These are phyloP conservation scores for Eimeria tenella DNA, from an alignment of 169 alveolate genomes.

Conservation along the genomic window DNA sequence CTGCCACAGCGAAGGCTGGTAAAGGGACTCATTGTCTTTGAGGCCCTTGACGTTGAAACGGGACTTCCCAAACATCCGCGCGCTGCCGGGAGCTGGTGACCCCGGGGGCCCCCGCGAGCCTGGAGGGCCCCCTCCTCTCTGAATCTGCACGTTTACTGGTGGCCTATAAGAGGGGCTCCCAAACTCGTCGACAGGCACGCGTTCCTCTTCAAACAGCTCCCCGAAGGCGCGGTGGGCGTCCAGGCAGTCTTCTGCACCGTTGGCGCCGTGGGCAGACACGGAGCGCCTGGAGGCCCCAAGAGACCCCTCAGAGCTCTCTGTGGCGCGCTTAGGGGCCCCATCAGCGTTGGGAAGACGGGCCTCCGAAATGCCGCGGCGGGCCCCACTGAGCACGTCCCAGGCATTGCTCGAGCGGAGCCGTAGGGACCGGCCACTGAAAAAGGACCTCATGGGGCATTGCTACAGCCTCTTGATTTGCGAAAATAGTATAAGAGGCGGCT, in stretches of 20 bases:
- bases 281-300: not conserved
- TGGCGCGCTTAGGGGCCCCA: not conserved
- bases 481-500: not conserved
- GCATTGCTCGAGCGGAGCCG: not conserved
- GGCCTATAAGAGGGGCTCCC: constrained; percentile 53
- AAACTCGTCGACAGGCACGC: constrained; percentile 11
- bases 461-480: not conserved
- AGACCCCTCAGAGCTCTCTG: not conserved
- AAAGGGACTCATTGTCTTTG: constrained; percentile 15
- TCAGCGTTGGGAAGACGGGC: not conserved
- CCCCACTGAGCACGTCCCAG: not conserved
- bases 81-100: not conserved
- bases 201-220: constrained; percentile 45
- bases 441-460: not conserved
- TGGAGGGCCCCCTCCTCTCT: not conserved
- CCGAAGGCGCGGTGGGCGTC: constrained; percentile 46
- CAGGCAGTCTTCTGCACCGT: not conserved
- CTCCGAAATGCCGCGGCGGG: not conserved
- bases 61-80: not conserved
- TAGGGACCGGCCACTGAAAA: not conserved
- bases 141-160: not conserved
- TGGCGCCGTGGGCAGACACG: not conserved
- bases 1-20: constrained; percentile 76
- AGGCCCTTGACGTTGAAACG: constrained; percentile 60
- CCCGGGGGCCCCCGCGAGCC: not conserved